These are phyloP conservation scores for Penicillium freii DNA, from an alignment of 2,329 filamentous ascomycete genomes.

Conservation along the genomic window DNA sequence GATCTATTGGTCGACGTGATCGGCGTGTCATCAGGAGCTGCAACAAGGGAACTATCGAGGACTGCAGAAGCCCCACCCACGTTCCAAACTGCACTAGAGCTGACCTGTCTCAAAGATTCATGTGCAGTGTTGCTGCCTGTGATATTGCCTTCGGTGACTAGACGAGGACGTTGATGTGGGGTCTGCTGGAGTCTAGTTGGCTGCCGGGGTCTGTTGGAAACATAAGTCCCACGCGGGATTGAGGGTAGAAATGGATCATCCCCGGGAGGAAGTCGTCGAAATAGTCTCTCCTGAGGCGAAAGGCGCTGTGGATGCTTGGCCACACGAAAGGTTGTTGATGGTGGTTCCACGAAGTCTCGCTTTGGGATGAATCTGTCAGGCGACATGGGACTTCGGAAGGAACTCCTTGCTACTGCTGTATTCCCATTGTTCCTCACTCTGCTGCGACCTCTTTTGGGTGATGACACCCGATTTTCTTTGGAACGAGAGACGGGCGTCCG, in stretches of 20 bases:
- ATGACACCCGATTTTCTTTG: conserved; percentile 14
- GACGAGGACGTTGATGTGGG: conserved; percentile 35
- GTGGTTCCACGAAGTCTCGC: conserved; percentile 42
- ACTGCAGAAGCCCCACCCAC: conserved; percentile 68
- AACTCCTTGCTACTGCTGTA: conserved; percentile 9
- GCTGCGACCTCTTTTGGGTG: conserved; percentile 15
- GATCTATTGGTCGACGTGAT: conserved; percentile 67
- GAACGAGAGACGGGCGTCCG: not conserved
- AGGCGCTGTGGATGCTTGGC: conserved; percentile 50
- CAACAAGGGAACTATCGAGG: conserved; percentile 43
- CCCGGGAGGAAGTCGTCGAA: conserved; percentile 44
- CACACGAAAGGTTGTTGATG: conserved; percentile 52
- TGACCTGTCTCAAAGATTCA: conserved; percentile 51
- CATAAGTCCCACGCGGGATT: conserved; percentile 27
- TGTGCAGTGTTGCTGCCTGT: conserved; percentile 13
- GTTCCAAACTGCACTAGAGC: conserved; percentile 70
- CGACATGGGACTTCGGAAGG: conserved; percentile 29
- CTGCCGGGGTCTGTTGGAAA: conserved; percentile 12
- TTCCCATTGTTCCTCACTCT: conserved; percentile 18
- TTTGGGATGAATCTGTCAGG: conserved; percentile 61
- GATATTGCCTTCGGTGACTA: conserved; percentile 30
- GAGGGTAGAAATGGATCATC: conserved; percentile 56
- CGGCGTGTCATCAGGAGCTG: conserved; percentile 61
- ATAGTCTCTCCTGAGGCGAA: conserved; percentile 47
- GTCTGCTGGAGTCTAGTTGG: conserved; percentile 17